These are phyloP conservation scores for Trichoderma koningii DNA, from an alignment of 2,329 filamentous ascomycete species.

Conservation along the genomic window DNA sequence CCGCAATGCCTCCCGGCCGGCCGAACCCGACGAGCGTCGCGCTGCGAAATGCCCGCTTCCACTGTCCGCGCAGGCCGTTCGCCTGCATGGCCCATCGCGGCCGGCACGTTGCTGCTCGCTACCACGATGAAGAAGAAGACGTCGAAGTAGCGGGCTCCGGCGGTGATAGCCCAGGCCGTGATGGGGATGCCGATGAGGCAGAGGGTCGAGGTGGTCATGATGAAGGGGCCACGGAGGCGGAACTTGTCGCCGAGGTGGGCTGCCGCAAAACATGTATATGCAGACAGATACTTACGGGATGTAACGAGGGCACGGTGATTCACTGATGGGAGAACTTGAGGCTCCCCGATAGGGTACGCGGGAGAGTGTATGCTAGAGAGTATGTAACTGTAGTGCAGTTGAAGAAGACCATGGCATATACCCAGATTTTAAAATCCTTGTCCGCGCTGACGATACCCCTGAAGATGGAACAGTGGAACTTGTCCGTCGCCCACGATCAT, in stretches of 20 bases:
- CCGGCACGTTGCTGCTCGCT: constrained; percentile 75
- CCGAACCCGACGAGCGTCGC: constrained; percentile 76
- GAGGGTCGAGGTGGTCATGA: constrained; percentile 66
- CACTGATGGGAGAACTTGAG: too few relatives aligned
- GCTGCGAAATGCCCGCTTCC: constrained; percentile 80
- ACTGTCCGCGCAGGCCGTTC: constrained; percentile 86
- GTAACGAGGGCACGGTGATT: too few relatives aligned
- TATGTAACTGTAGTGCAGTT: too few relatives aligned
- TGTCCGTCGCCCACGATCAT: too few relatives aligned
- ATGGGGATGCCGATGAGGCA: constrained; percentile 70
- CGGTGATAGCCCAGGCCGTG: constrained; percentile 64
- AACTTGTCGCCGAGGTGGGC: constrained; percentile 69
- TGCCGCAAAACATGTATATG: constrained; percentile 59
- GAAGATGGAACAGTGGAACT: too few relatives aligned
- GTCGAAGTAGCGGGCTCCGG: constrained; percentile 68
- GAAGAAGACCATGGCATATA: too few relatives aligned
- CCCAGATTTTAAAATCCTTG: too few relatives aligned
- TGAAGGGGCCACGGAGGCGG: constrained; percentile 64
- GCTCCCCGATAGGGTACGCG: too few relatives aligned
- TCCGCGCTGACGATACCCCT: too few relatives aligned
- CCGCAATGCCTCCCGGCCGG: constrained; percentile 76
- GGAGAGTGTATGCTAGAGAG: too few relatives aligned
- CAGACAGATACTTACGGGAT: too few relatives aligned
- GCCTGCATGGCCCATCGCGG: constrained; percentile 77
- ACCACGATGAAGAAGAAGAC: constrained; percentile 76